These are phyloP conservation scores for Aspergillus quadricinctus DNA, from an alignment of 2,329 filamentous ascomycete species.

Conservation along the genomic window DNA sequence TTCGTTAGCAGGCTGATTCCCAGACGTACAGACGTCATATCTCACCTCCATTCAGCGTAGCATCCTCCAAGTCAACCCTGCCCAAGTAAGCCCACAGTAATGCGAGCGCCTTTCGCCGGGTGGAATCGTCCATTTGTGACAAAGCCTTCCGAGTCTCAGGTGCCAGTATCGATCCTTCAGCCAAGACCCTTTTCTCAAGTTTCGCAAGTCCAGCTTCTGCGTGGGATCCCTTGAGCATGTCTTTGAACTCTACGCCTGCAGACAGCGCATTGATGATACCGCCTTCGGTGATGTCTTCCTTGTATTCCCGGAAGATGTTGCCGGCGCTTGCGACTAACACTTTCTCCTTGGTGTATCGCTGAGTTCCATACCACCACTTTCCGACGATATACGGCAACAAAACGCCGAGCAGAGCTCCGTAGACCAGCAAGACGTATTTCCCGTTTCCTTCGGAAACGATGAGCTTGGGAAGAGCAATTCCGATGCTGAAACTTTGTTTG, in stretches of 20 bases:
- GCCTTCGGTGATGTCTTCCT: constrained; percentile 74
- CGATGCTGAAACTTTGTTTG: constrained; percentile 97
- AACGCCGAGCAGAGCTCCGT: constrained; percentile 82
- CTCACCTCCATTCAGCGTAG: constrained; percentile 63
- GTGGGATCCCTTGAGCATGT: constrained; percentile 70
- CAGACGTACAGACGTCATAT: constrained; percentile 1
- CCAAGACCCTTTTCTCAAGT: constrained; percentile 75
- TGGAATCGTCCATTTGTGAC: constrained; percentile 72
- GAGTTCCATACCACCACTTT: constrained; percentile 98
- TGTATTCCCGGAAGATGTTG: constrained; percentile 89
- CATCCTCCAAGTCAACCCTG: constrained; percentile 77
- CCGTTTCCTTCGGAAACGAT: constrained; percentile 91
- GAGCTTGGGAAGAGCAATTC: constrained; percentile 89
- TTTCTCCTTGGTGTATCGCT: constrained; percentile 87
- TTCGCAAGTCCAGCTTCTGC: constrained; percentile 76
- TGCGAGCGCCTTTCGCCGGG: constrained; percentile 78
- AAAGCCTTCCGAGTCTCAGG: constrained; percentile 72
- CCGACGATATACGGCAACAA: constrained; percentile 89
- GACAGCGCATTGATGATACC: constrained; percentile 78
- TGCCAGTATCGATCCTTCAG: constrained; percentile 58
- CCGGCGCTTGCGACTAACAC: constrained; percentile 91
- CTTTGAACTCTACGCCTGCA: constrained; percentile 78
- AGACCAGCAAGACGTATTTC: constrained; percentile 89
- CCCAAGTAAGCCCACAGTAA: constrained; percentile 94
- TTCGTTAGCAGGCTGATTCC: neutral